Evolutionary conservation across 305 asterid genomes (phyloP).

Genomic region (Ilex paraguariensis): DNA sequence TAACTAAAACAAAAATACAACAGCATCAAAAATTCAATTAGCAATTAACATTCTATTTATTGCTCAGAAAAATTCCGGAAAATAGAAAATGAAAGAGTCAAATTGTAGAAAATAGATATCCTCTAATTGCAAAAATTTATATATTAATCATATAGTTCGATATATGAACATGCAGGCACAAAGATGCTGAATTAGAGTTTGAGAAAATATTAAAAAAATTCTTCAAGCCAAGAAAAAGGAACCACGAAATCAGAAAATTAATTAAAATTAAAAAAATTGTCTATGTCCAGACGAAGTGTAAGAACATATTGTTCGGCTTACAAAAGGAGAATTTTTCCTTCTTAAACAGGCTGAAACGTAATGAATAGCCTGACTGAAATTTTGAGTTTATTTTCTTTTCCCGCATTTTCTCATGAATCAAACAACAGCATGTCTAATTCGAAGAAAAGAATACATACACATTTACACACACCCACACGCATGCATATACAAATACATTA

Average conservation of each 20-base stretch:
- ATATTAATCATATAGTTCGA: too few relatives aligned
- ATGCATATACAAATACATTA: neutral
- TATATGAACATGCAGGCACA: neutral
- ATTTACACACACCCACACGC: neutral
- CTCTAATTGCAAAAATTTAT: too few relatives aligned
- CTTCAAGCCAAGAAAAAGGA: neutral
- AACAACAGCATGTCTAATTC: neutral
- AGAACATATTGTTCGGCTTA: too few relatives aligned
- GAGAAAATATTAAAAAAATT: too few relatives aligned
- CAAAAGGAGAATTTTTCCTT: too few relatives aligned
- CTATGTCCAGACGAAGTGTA: too few relatives aligned
- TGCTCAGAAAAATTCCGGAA: neutral
- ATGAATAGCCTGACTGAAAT: neutral
- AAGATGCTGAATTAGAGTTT: too few relatives aligned
- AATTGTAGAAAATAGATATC: too few relatives aligned
- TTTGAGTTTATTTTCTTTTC: neutral
- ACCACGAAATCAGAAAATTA: too few relatives aligned
- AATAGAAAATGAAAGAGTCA: neutral
- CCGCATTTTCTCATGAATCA: neutral
- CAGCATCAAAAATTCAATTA: too few relatives aligned
- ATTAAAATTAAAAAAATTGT: too few relatives aligned
- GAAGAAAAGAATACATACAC: neutral
- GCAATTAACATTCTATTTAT: too few relatives aligned
- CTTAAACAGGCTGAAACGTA: neutral
- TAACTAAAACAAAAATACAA: slow-evolving; percentile 18